phyloP scores from a whole-genome alignment of 2,329 filamentous ascomycete species.

The Neurospora sp. region DNA sequence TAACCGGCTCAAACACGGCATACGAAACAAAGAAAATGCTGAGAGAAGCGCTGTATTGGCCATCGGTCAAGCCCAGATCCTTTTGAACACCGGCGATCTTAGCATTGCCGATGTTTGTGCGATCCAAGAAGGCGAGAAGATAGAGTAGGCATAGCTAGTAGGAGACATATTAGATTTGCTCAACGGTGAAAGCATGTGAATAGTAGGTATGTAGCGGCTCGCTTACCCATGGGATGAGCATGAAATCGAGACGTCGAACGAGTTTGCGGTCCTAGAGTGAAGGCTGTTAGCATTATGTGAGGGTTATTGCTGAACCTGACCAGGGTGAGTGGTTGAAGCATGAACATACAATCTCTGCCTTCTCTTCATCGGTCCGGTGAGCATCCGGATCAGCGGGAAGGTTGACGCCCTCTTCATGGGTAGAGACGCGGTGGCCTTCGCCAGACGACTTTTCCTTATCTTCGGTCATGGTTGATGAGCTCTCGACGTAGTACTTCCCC shows the following conservation, averaged over 20 bases:
- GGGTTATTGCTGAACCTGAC: no score
- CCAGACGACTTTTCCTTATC: conserved; percentile 12
- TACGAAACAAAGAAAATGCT: conserved; percentile 87
- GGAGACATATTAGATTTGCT: conserved; percentile 5
- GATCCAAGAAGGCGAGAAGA: conserved; percentile 62
- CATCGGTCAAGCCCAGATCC: conserved; percentile 50
- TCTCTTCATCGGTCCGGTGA: conserved; percentile 20
- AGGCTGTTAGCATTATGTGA: not conserved
- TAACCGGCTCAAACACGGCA: conserved; percentile 64
- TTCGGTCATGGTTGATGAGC: conserved; percentile 7
- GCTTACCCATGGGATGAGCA: conserved; percentile 27
- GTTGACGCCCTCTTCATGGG: conserved; percentile 13
- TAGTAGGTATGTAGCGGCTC: not conserved
- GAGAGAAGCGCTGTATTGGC: conserved; percentile 63
- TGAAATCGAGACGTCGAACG: conserved; percentile 22
- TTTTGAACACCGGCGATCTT: conserved; percentile 44
- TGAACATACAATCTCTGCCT: conserved; percentile 17
- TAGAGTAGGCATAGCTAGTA: conserved; percentile 58
- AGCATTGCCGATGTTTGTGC: conserved; percentile 69
- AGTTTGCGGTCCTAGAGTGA: conserved; percentile 24
- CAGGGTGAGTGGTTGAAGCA: not conserved
- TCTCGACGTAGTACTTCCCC: conserved; percentile 7
- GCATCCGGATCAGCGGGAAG: conserved; percentile 24
- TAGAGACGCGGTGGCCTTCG: conserved; percentile 10
- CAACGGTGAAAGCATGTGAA: not conserved